Evolutionary conservation across 2,329 filamentous ascomycete species (phyloP).

Genomic region (Trichoderma sp.): DNA sequence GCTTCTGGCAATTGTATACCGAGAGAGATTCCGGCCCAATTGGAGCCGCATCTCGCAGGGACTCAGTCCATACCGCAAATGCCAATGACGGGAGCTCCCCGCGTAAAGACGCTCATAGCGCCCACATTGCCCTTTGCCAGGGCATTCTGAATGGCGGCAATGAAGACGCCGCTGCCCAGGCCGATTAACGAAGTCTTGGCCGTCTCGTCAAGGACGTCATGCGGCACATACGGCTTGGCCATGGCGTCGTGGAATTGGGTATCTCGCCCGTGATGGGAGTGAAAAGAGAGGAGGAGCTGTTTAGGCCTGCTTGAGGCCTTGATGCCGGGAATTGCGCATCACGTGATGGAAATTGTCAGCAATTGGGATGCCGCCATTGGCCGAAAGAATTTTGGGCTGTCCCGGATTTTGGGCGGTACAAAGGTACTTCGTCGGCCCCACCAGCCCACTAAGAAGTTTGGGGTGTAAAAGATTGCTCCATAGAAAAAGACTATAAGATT

Average conservation of each 20-base stretch:
- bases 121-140: constrained; percentile 79
- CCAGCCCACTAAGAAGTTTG: constrained; percentile 5
- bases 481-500: constrained; percentile 3
- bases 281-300: constrained; percentile 26
- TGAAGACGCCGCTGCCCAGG: constrained; percentile 64
- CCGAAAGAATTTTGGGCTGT: background rate
- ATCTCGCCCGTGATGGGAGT: constrained; percentile 18
- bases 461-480: constrained; percentile 9
- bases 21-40: background rate
- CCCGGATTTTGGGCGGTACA: background rate
- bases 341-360: constrained; percentile 35
- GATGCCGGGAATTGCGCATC: constrained; percentile 22
- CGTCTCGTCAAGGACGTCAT: constrained; percentile 69
- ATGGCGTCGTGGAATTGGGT: constrained; percentile 29
- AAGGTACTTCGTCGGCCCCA: background rate
- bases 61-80: constrained; percentile 32
- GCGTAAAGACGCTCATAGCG: constrained; percentile 74
- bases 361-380: constrained; percentile 37
- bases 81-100: constrained; percentile 70
- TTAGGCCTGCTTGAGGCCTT: constrained; percentile 21
- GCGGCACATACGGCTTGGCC: constrained; percentile 58
- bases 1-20: background rate
- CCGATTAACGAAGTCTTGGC: constrained; percentile 63
- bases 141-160: constrained; percentile 81
- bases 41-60: background rate